These are phyloP conservation scores for Nicotiana tomentosiformis DNA, from an alignment of 257 asterid genomes.

Conservation along the genomic window DNA sequence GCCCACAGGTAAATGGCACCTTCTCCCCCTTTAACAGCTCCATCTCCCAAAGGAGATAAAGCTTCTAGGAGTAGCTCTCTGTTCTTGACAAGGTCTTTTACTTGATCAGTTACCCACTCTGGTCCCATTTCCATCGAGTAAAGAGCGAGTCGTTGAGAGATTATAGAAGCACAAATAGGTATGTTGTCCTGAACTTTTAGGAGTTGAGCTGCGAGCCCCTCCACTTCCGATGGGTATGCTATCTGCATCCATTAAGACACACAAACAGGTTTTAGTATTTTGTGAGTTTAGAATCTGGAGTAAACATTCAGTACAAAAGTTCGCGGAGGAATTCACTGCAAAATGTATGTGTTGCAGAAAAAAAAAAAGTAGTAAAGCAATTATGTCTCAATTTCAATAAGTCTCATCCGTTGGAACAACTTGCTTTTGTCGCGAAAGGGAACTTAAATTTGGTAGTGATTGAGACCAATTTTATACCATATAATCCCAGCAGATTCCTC, in stretches of 20 bases:
- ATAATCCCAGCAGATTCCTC: not conserved
- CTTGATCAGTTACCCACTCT: slow-evolving; percentile 69
- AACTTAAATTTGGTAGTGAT: not conserved
- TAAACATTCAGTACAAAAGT: not conserved
- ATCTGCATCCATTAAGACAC: slow-evolving; percentile 38
- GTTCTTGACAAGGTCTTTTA: slow-evolving; percentile 63
- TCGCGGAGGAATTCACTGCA: not conserved
- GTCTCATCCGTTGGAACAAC: not conserved
- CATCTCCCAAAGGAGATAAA: slow-evolving; percentile 71
- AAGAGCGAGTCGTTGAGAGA: slow-evolving; percentile 77
- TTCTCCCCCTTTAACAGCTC: slow-evolving; percentile 85
- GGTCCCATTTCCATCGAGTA: slow-evolving; percentile 80
- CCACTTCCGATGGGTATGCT: slow-evolving; percentile 83
- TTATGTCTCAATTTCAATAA: not conserved
- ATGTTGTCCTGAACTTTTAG: slow-evolving; percentile 96
- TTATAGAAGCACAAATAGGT: slow-evolving; percentile 87
- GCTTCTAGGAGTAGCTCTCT: slow-evolving; percentile 60
- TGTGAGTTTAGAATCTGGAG: not conserved
- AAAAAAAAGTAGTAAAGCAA: not conserved
- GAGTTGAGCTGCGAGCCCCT: slow-evolving; percentile 68
- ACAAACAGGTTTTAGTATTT: too few species aligned
- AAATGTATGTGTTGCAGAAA: not conserved
- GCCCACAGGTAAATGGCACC: slow-evolving; percentile 98
- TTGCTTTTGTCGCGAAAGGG: not conserved
- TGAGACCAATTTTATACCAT: not conserved